phyloP scores from a whole-genome alignment of 495 filamentous ascomycete species.

The Penicillium nucicola region DNA sequence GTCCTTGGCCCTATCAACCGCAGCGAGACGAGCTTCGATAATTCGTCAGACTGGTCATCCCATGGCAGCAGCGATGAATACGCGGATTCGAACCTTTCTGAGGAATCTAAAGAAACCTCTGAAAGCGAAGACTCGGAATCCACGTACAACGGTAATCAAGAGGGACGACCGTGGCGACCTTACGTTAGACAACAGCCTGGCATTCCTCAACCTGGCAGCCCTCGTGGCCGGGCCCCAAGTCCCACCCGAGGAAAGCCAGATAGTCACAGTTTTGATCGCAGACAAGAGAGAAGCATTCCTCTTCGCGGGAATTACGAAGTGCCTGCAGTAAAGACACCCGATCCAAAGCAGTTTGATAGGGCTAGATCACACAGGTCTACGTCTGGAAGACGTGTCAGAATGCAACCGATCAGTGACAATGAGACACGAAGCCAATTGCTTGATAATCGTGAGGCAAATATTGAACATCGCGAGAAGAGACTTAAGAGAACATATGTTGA shows the following conservation, averaged over 20 bases:
- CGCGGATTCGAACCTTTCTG: slow-evolving; percentile 10
- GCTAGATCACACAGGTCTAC: not conserved
- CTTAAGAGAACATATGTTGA: slow-evolving; percentile 25
- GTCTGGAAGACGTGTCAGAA: slow-evolving; percentile 7
- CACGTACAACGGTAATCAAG: slow-evolving; percentile 5
- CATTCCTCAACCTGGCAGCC: slow-evolving; percentile 1
- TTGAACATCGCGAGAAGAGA: slow-evolving; percentile 26
- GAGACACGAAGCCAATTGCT: slow-evolving; percentile 31
- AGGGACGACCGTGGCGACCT: not conserved
- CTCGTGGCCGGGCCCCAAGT: not conserved
- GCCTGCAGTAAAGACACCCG: not conserved
- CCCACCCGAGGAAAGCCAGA: slow-evolving; percentile 1
- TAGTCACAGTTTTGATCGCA: slow-evolving; percentile 8
- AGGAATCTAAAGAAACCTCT: slow-evolving; percentile 9
- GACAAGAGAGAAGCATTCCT: not conserved
- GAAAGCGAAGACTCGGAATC: slow-evolving; percentile 7
- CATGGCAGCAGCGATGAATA: slow-evolving; percentile 7
- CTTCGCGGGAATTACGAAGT: slow-evolving; percentile 3
- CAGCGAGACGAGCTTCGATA: not conserved
- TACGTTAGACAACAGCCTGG: slow-evolving; percentile 1
- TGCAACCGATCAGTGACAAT: slow-evolving; percentile 20
- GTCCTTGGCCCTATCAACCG: not conserved
- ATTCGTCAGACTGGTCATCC: slow-evolving; percentile 5
- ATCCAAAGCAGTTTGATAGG: not conserved
- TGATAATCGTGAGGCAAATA: slow-evolving; percentile 25